Evolutionary conservation across 495 filamentous ascomycete genomes (phyloP), one percentile per base, ranked within the genome.

Genomic region (Hypoxylon lienhwacheense): DNA sequence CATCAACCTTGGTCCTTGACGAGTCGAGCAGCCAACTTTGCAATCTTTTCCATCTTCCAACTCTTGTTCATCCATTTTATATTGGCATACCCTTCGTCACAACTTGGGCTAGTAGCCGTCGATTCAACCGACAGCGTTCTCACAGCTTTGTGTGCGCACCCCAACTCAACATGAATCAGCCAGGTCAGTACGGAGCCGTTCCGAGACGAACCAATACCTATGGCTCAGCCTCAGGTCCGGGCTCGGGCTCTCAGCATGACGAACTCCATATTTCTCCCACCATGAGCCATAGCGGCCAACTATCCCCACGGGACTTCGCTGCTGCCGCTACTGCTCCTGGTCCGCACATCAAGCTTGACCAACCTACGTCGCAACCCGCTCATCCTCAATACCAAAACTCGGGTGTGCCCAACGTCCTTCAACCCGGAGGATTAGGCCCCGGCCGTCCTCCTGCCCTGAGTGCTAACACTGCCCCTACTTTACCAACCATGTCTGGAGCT

Each of bases 201-300:
- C 67, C 66, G 35, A 65, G 73, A 65, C 71, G 73, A 58, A 57
- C 68, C 48, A 68, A 68, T 21, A 70, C 69, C 44, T 76, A 71
- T 62, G 65, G 71, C 57, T n/a, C n/a, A n/a, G n/a, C n/a, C n/a
- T n/a, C n/a, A n/a, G n/a, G n/a, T n/a, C n/a, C n/a, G n/a, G n/a
- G n/a, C n/a, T n/a, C n/a, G n/a, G n/a, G n/a, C n/a, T 66, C 70
- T 14, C 73, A 76, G 55, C 70, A 71, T 54, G 89, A 91, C 59
- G 89, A 95, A 74, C 78, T 91, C 61, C 89, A 92, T 70, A 85
- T 92, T 53, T 81, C 85, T 32, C 73, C 86, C 10, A 76, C 79
- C 32, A 76, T 77, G 60, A 71, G 50, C 71, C 73, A 69, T 36
- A 67, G 47, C 70, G 61, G 77, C 15, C 76, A 72, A 51, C 53